These are phyloP conservation scores for Amphichorda felina DNA, from an alignment of 2,329 filamentous ascomycete species.

Conservation along the genomic window DNA sequence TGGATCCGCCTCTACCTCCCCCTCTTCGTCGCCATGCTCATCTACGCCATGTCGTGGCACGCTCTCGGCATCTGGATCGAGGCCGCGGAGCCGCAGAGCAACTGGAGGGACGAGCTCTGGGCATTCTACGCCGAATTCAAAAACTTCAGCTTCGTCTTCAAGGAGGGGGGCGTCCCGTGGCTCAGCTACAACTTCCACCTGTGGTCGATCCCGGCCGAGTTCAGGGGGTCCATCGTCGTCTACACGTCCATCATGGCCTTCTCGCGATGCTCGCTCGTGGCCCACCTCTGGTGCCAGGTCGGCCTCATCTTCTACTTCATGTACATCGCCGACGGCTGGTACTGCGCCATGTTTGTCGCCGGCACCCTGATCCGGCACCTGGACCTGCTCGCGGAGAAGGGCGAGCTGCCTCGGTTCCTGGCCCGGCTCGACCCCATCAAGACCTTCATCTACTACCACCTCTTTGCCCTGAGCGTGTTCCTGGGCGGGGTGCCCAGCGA, in stretches of 20 bases:
- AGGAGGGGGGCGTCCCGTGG: conserved; percentile 42
- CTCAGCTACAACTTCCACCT: conserved; percentile 39
- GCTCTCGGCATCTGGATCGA: conserved; percentile 33
- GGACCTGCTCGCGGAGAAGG: conserved; percentile 37
- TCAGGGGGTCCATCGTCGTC: conserved; percentile 50
- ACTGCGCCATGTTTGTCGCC: conserved; percentile 45
- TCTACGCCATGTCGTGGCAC: conserved; percentile 38
- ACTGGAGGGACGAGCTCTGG: conserved; percentile 36
- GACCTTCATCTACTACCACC: conserved; percentile 34
- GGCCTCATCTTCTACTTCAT: conserved; percentile 52
- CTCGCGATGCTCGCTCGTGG: conserved; percentile 38
- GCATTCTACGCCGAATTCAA: conserved; percentile 44
- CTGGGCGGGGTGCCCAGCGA: conserved; percentile 50
- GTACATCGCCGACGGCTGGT: conserved; percentile 54
- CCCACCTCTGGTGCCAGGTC: conserved; percentile 40
- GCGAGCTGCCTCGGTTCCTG: conserved; percentile 38
- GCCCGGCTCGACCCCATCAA: conserved; percentile 33
- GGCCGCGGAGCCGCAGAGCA: conserved; percentile 23
- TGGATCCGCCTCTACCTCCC: conserved; percentile 38
- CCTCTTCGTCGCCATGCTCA: conserved; percentile 34
- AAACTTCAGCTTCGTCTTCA: conserved; percentile 58
- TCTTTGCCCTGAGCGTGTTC: conserved; percentile 40
- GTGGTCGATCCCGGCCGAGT: conserved; percentile 54
- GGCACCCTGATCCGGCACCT: conserved; percentile 53
- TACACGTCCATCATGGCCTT: conserved; percentile 47